Conservation (phyloP, 805 yeast genomes). For the Candida xiaguanensis region DNA sequence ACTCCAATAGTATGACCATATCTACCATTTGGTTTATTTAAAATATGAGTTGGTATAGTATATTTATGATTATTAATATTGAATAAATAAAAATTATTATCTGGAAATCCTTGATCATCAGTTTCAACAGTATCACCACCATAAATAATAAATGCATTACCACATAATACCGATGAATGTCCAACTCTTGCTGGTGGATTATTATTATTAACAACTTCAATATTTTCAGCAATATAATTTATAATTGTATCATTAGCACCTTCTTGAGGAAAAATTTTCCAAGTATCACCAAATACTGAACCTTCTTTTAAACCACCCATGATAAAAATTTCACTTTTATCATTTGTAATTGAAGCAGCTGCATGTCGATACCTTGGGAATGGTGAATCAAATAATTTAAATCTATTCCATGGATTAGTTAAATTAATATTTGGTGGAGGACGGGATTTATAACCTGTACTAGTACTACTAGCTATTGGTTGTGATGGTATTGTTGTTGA, state of each 20-base stretch:
- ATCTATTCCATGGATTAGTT: slow-evolving; percentile 63
- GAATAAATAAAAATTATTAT: slow-evolving; percentile 85
- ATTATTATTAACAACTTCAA: slow-evolving; percentile 57
- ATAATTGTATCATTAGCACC: slow-evolving; percentile 17
- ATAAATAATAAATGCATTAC: slow-evolving; percentile 90
- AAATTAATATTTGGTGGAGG: slow-evolving; percentile 8
- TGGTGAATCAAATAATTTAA: slow-evolving; percentile 68
- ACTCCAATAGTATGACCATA: slow-evolving; percentile 91
- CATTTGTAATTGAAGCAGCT: slow-evolving; percentile 64
- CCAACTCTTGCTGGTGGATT: slow-evolving; percentile 97
- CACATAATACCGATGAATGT: slow-evolving; percentile 86
- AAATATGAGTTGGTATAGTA: slow-evolving; percentile 42
- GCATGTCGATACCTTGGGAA: slow-evolving; percentile 95
- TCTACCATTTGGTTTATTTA: slow-evolving; percentile 77
- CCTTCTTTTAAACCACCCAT: slow-evolving; percentile 96
- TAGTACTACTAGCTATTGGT: neutral
- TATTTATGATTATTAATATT: slow-evolving; percentile 49
- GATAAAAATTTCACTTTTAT: slow-evolving; percentile 74
- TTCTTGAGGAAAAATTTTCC: slow-evolving; percentile 67
- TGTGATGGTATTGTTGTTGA: no score
- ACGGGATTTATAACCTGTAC: slow-evolving; percentile 1
- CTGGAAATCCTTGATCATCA: slow-evolving; percentile 71
- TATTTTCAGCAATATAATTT: slow-evolving; percentile 27
- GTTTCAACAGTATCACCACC: slow-evolving; percentile 95
- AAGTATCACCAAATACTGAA: slow-evolving; percentile 90